Conservation (phyloP, 805 yeast species). For the Metschnikowia baotianmanensis region DNA sequence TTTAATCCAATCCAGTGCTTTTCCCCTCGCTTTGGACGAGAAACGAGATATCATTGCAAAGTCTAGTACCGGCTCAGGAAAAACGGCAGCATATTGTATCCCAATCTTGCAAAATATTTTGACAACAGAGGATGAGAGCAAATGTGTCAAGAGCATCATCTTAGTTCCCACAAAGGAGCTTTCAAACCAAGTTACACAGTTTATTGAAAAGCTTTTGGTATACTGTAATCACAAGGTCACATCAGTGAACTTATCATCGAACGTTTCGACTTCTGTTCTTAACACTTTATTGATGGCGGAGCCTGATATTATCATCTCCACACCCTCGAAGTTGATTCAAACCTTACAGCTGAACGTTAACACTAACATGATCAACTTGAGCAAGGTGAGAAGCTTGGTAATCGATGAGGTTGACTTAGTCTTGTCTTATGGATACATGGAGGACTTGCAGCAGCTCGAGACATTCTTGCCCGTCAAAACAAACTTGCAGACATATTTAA, state of each 20-base stretch:
- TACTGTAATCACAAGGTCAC: constrained; percentile 69
- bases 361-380: constrained; percentile 47
- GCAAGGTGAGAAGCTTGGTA: constrained; percentile 64
- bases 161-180: constrained; percentile 93
- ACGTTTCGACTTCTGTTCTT: constrained; percentile 66
- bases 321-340: constrained; percentile 75
- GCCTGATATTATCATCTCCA: constrained; percentile 82
- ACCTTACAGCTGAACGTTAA: constrained; percentile 44
- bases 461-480: constrained; percentile 67
- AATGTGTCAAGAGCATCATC: constrained; percentile 56
- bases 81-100: constrained; percentile 85
- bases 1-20: constrained; percentile 84
- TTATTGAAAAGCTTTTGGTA: constrained; percentile 63
- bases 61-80: constrained; percentile 95
- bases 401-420: constrained; percentile 95
- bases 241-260: constrained; percentile 64
- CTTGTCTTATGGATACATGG: constrained; percentile 85
- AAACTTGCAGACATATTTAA: constrained; percentile 80
- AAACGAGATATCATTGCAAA: constrained; percentile 90
- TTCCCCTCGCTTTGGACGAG: constrained; percentile 86
- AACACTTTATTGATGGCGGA: constrained; percentile 64
- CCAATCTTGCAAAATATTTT: constrained; percentile 83
- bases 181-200: constrained; percentile 76
- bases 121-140: constrained; percentile 30
- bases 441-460: constrained; percentile 70